Conservation (phyloP, 208 protist species). For the Balamuthia mandrillaris region DNA sequence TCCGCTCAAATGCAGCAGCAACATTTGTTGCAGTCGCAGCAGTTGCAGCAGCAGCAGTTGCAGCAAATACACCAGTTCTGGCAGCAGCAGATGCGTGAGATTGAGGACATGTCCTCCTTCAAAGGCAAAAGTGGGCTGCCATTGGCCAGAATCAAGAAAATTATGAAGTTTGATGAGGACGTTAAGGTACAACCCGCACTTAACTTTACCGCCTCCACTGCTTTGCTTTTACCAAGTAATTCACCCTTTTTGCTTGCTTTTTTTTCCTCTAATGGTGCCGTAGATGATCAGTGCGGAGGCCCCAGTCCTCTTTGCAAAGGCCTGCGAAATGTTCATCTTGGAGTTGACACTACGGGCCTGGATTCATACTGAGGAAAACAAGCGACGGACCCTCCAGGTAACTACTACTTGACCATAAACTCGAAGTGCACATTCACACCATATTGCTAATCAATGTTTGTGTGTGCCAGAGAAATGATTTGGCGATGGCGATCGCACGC, state of each 20-base stretch:
- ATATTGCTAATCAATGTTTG: background rate
- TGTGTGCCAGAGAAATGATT: constrained; percentile 57
- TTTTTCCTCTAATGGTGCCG: background rate
- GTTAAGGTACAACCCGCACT: constrained; percentile 50
- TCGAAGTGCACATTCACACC: background rate
- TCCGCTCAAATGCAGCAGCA: constrained; percentile 29
- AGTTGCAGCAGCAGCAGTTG: too few relatives aligned
- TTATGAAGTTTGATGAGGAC: constrained; percentile 71
- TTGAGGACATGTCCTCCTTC: constrained; percentile 20
- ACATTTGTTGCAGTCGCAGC: too few relatives aligned
- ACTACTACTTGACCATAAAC: background rate
- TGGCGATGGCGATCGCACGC: constrained; percentile 60
- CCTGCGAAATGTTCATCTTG: constrained; percentile 73
- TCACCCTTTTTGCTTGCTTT: background rate
- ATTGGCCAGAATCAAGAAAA: constrained; percentile 72
- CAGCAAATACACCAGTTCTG: background rate
- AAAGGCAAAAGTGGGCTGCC: constrained; percentile 46
- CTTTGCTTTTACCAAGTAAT: background rate
- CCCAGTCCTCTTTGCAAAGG: constrained; percentile 68
- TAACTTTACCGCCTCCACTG: background rate
- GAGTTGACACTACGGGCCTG: constrained; percentile 68
- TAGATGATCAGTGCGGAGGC: constrained; percentile 63
- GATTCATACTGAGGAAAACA: constrained; percentile 65
- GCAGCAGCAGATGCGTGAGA: constrained; percentile 10
- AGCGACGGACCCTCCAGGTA: constrained; percentile 66